Conservation (phyloP, 192 early-diverging fungal species). For the Gaertneriomyces semiglobifer region DNA sequence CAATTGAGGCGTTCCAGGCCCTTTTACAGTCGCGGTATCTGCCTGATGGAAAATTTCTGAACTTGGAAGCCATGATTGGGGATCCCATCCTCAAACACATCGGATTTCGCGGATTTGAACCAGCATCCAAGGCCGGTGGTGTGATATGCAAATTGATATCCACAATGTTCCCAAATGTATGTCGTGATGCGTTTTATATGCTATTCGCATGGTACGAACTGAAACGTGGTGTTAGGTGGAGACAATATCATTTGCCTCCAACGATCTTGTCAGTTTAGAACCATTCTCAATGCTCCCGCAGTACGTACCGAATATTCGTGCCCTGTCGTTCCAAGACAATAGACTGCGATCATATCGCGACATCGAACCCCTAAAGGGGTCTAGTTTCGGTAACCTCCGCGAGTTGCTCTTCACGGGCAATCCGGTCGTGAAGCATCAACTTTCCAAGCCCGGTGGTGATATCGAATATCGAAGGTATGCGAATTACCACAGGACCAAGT, state of each 20-base stretch:
- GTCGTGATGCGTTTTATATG: background rate
- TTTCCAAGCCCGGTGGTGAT: conserved; percentile 34
- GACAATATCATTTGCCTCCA: conserved; percentile 35
- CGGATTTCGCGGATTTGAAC: conserved; percentile 26
- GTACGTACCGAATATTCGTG: conserved; percentile 35
- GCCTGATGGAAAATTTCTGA: conserved; percentile 23
- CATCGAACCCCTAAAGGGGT: conserved; percentile 35
- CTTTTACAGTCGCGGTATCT: conserved; percentile 31
- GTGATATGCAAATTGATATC: conserved; percentile 47
- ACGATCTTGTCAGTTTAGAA: conserved; percentile 24
- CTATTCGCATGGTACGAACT: conserved; percentile 2
- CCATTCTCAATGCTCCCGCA: conserved; percentile 30
- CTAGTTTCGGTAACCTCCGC: conserved; percentile 29
- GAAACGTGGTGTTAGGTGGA: conserved; percentile 21
- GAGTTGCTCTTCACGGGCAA: conserved; percentile 39
- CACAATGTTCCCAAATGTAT: conserved; percentile 39
- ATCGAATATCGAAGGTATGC: conserved; percentile 24
- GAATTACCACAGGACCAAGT: background rate
- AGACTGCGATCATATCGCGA: conserved; percentile 25
- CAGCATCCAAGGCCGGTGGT: conserved; percentile 39
- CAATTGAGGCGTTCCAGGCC: conserved; percentile 8
- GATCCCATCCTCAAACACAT: conserved; percentile 31
- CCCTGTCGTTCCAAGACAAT: conserved; percentile 41
- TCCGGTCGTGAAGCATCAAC: conserved; percentile 31
- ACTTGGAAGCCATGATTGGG: conserved; percentile 24